Base-by-base conservation (phyloP, 2,329 filamentous ascomycete species). In the Alternaria triticina region DNA sequence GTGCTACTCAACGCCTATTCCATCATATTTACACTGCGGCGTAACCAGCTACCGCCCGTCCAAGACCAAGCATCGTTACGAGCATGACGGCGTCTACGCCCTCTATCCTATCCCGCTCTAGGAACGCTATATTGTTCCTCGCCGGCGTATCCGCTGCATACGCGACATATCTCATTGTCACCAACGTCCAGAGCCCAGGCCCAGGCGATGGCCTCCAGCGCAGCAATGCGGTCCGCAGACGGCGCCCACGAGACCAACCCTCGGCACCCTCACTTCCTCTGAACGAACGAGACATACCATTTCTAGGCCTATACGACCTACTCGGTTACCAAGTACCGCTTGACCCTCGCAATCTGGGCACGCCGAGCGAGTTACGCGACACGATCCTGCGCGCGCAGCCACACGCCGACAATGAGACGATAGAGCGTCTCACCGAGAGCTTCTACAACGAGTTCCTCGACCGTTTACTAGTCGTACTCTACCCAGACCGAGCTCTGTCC, bases 171-270 rank as follows among this genome's bases (percentile, higher is more conserved):
- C 85, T 88, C 60, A 79, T 88, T 69, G 91, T 89, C 75, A 78
- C 70, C 59, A 77, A 68, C 74, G 74, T 71, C 61, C 78, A 77
- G 47, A 72, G 65, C 23, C 71, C 69, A 10, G 46, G 17, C 64
- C 72, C 70, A 62, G 72, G 57, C 25, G 63, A 68, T 46, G 66
- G 72, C 13, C 80, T 92, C 28, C 90, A 87, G 69, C 84, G 90
- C 65, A 90, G 89, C 74, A 92, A 91, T 77, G 90, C 90, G 11
- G 75, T 92, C 40, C 88, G 89, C 65, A 86, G 87, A 50, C 70
- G 70, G 6, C 70, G 67, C 54, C 64, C 80, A 80, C 58, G 67
- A 36, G 62, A 63, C 17, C 66, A 66, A 5, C 65, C 64, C 30
- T 59, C 67, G 7, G 68, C 70, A 22, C 71, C 66, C 47, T 40